A percentile compares a stretch with the other conserved stretches of the same genome.
Conservation (phyloP, 306 rosid genomes). For the Hippophae rhamnoides region DNA sequence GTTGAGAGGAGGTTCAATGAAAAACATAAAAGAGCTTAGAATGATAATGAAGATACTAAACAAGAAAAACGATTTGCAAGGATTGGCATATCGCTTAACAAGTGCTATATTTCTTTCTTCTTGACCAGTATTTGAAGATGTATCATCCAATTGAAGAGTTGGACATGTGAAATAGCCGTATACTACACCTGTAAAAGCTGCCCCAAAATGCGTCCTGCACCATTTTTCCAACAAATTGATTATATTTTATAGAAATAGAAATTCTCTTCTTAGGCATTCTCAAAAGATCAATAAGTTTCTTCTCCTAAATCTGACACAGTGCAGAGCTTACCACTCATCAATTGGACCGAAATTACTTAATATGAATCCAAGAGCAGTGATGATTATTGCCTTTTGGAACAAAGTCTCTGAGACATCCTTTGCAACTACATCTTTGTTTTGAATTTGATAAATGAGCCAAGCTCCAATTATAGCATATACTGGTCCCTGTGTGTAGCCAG, state of each 20-base stretch:
- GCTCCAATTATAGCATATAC: slow-evolving; percentile 88
- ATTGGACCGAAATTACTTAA: slow-evolving; percentile 64
- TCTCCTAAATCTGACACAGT: neutral
- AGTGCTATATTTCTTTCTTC: slow-evolving; percentile 60
- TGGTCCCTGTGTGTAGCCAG: slow-evolving; percentile 48
- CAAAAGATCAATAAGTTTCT: neutral
- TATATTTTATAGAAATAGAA: neutral
- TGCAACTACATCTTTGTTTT: slow-evolving; percentile 43
- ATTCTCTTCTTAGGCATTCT: no score
- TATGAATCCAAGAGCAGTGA: slow-evolving; percentile 48
- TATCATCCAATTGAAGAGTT: slow-evolving; percentile 39
- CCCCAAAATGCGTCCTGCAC: slow-evolving; percentile 74
- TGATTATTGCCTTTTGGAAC: slow-evolving; percentile 63
- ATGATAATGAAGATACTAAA: slow-evolving; percentile 47
- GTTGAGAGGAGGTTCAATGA: slow-evolving; percentile 62
- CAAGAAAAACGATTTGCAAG: slow-evolving; percentile 49
- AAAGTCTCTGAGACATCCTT: slow-evolving; percentile 43
- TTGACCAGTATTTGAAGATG: slow-evolving; percentile 39
- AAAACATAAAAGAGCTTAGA: slow-evolving; percentile 44
- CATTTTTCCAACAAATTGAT: slow-evolving; percentile 1
- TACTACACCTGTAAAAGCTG: slow-evolving; percentile 63
- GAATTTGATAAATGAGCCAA: slow-evolving; percentile 71
- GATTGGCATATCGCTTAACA: slow-evolving; percentile 44
- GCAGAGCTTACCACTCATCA: slow-evolving; percentile 61
- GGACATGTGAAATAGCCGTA: slow-evolving; percentile 62